These are phyloP conservation scores for Penicillium sp. DNA, from an alignment of 2,329 filamentous ascomycete genomes.

Conservation along the genomic window DNA sequence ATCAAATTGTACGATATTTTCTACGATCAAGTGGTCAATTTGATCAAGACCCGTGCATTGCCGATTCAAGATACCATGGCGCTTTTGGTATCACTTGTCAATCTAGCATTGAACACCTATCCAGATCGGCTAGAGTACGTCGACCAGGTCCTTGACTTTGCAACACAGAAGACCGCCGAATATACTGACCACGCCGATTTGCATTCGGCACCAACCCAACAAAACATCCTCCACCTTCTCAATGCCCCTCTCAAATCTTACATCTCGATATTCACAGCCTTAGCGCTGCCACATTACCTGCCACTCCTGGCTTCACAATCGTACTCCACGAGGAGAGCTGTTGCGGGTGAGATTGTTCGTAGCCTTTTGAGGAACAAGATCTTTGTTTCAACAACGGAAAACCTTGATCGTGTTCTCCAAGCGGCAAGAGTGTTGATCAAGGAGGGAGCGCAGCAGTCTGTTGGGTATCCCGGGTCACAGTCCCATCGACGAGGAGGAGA, in stretches of 20 bases:
- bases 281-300: constrained; percentile 88
- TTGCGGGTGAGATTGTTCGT: constrained; percentile 83
- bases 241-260: constrained; percentile 88
- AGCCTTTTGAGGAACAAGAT: constrained; percentile 81
- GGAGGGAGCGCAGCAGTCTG: constrained; percentile 81
- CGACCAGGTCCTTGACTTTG: constrained; percentile 88
- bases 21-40: constrained; percentile 89
- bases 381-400: constrained; percentile 70
- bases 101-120: constrained; percentile 93
- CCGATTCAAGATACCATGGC: constrained; percentile 95
- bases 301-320: constrained; percentile 87
- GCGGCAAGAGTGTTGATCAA: constrained; percentile 89
- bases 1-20: constrained; percentile 96
- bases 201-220: constrained; percentile 82
- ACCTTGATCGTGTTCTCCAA: constrained; percentile 85
- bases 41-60: constrained; percentile 86
- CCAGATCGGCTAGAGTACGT: constrained; percentile 90
- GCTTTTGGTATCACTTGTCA: constrained; percentile 86
- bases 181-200: constrained; percentile 94
- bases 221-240: constrained; percentile 85
- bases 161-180: constrained; percentile 79
- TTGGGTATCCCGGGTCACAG: constrained; percentile 77
- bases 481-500: constrained; percentile 72
- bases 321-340: constrained; percentile 84
- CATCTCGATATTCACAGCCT: constrained; percentile 89